A percentile compares a stretch with the other conserved stretches of the same genome.
phyloP scores from a whole-genome alignment of 352 stramenopile genomes.

The Globisporangium orthogonon region DNA sequence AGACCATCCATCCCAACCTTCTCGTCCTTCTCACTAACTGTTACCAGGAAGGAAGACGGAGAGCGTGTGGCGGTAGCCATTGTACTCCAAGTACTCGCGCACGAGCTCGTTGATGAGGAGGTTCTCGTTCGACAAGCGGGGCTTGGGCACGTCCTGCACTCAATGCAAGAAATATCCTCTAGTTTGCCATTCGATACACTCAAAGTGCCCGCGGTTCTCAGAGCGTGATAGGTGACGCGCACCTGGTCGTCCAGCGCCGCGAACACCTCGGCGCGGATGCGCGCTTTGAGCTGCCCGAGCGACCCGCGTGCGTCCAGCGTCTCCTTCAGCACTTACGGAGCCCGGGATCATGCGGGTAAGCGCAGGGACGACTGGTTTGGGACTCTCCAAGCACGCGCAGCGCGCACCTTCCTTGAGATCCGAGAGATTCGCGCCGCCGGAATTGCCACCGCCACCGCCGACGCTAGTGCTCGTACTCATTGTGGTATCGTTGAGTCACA shows the following conservation, averaged over 20 bases:
- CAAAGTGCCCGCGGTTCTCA: not conserved
- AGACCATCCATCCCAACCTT: too few relatives aligned
- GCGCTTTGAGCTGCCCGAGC: constrained; percentile 78
- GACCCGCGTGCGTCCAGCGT: constrained; percentile 69
- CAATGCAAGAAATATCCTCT: not conserved
- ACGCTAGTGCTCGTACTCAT: too few relatives aligned
- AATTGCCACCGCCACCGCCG: too few relatives aligned
- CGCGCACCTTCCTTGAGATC: constrained; percentile 51
- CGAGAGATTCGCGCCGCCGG: constrained; percentile 28
- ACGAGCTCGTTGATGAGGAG: constrained; percentile 94
- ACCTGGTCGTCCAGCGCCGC: constrained; percentile 78
- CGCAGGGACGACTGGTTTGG: too few relatives aligned
- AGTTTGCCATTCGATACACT: not conserved
- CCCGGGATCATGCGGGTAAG: too few relatives aligned
- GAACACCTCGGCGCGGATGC: constrained; percentile 83
- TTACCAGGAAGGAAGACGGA: constrained; percentile 81
- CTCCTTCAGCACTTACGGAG: constrained; percentile 55
- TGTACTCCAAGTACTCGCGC: constrained; percentile 92
- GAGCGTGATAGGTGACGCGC: too few relatives aligned
- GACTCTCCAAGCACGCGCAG: too few relatives aligned
- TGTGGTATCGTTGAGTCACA: too few relatives aligned
- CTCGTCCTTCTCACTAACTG: not conserved
- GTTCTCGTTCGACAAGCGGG: constrained; percentile 89
- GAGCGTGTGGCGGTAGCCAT: constrained; percentile 87
- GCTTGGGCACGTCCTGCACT: constrained; percentile 40